Base-by-base conservation (phyloP, 352 stramenopile genomes). In the Phytopythium montanum region DNA sequence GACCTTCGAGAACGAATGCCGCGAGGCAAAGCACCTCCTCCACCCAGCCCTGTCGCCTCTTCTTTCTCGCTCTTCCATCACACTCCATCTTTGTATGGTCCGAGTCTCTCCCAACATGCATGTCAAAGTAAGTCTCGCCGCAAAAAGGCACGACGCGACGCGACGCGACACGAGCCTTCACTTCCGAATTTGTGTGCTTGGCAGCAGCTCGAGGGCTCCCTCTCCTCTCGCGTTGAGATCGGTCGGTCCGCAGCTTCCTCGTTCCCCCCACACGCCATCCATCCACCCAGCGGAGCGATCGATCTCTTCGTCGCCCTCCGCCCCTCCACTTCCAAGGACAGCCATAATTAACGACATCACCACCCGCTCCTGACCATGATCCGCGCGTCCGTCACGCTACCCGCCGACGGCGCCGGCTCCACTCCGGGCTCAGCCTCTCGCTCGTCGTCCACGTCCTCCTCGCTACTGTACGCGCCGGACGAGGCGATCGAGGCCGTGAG, bases 381-480 rank as follows among this genome's bases (percentile, higher is more conserved):
- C 26, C 49, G 28, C 49, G 49, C 49, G 31, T 38, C 49, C 49
- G 26, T 26, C 26, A 16, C 49, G 6, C 50, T 56, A n/a, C 10
- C 28, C 9, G 31, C 29, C 31, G 26, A 42, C 18, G 50, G 12
- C 34, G 19, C 31, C 23, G 7, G n/a, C 50, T n/a, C 16, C 28
- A 2, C 33, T 56, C 7, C 50, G 6, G 50, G 9, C 33, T 31
- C 19, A 33, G 33, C 50, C 48, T 54, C 48, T 26, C 48, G 48
- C 28, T 54, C 48, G 48, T 54, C 48, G 8, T 54, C 48, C 12
- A 25, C 48, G 25, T 54, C 26, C 7, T 54, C 48, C 4, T 10
- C 48, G 48, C 48, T 54, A 12, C 48, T 54, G 26, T 54, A 61
- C 8, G 33, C 56, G 48, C 48, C 54, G n/a, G 59, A 56, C n/a